Evolutionary conservation across 371 early-diverging fungal genomes (phyloP).

Genomic region (Rhizomucor miehei): DNA sequence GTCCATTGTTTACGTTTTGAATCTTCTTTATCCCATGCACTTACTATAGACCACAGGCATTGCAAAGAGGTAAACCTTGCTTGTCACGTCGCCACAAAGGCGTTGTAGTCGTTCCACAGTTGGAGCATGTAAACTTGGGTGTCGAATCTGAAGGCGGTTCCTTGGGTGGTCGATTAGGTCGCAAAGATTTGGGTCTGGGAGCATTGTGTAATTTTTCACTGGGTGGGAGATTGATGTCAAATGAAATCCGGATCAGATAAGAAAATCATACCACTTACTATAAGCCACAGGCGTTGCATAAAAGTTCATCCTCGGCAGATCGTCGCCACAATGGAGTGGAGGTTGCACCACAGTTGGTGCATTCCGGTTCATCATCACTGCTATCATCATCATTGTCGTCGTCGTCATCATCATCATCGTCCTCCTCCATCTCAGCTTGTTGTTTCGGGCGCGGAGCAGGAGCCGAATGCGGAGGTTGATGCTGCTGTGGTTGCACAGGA

Average conservation of each 20-base stretch:
- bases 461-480: neutral
- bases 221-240: neutral
- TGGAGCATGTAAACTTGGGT: conserved; percentile 65
- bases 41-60: conserved; percentile 96
- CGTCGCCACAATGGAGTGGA: conserved; percentile 93
- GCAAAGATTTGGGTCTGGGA: conserved; percentile 51
- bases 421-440: neutral
- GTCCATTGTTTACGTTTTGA: no score
- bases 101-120: conserved; percentile 87
- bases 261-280: conserved; percentile 41
- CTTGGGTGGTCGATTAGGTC: conserved; percentile 11
- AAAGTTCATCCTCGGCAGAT: conserved; percentile 66
- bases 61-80: conserved; percentile 84
- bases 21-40: conserved; percentile 18
- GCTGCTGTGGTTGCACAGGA: neutral
- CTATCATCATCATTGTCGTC: conserved; percentile 7
- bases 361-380: conserved; percentile 29
- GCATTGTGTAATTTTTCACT: conserved; percentile 67
- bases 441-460: neutral
- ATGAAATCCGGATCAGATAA: neutral
- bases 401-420: conserved; percentile 3
- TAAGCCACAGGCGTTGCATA: conserved; percentile 94
- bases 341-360: conserved; percentile 82
- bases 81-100: conserved; percentile 95
- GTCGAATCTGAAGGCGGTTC: conserved; percentile 20